Evolutionary conservation across 2,329 filamentous ascomycete species (phyloP).

Genomic region (Aspergillus neotritici): DNA sequence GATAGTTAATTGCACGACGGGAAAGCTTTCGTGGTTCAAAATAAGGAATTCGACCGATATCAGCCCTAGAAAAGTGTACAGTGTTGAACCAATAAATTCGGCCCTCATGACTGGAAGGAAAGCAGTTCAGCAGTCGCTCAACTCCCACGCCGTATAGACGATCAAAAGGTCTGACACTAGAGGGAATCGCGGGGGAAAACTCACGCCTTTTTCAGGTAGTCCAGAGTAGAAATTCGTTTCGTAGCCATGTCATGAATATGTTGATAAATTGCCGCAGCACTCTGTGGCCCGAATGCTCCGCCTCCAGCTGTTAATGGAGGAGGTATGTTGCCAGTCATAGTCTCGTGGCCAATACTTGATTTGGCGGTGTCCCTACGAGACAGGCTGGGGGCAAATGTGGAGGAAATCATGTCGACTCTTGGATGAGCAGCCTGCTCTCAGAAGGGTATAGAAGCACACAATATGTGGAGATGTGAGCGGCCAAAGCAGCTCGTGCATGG

Average conservation of each 20-base stretch:
- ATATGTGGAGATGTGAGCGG: no score
- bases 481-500: no score
- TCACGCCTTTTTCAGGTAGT: constrained; percentile 88
- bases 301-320: constrained; percentile 28
- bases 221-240: constrained; percentile 89
- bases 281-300: constrained; percentile 40
- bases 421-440: neutral
- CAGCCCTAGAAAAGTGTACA: constrained; percentile 77
- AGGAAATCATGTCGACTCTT: constrained; percentile 25
- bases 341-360: constrained; percentile 26
- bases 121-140: constrained; percentile 9
- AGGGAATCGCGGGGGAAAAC: constrained; percentile 32
- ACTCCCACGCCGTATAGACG: neutral
- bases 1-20: constrained; percentile 86
- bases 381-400: constrained; percentile 29
- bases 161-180: no score
- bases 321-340: constrained; percentile 19
- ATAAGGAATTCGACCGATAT: constrained; percentile 76
- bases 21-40: constrained; percentile 79
- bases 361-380: constrained; percentile 32
- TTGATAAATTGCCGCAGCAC: constrained; percentile 54
- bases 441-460: neutral
- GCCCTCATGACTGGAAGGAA: constrained; percentile 68
- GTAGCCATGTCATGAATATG: constrained; percentile 77
- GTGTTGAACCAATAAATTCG: constrained; percentile 98